Percentiles rank a stretch among this genome's conserved stretches.
Evolutionary conservation across 495 filamentous ascomycete species (phyloP).

Genomic region (Letharia columbiana): DNA sequence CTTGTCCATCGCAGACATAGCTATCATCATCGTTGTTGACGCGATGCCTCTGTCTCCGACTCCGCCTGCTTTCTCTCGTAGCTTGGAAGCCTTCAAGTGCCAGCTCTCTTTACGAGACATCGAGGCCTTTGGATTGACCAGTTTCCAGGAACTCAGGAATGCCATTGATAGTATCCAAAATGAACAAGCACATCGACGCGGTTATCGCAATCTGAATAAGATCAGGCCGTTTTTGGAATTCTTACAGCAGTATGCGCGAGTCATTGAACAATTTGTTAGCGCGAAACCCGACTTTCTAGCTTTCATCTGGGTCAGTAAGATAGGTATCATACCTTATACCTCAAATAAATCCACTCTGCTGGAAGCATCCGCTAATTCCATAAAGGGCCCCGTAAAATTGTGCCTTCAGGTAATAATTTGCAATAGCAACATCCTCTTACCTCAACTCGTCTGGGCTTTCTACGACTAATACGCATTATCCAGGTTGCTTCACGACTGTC

Average conservation of each 20-base stretch:
- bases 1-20: neutral
- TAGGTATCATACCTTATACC: too few species aligned
- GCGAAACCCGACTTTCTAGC: conserved; percentile 28
- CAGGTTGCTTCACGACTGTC: conserved; percentile 20
- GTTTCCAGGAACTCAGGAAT: conserved; percentile 26
- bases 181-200: conserved; percentile 29
- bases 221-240: conserved; percentile 28
- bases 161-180: conserved; percentile 32
- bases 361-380: neutral
- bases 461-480: neutral
- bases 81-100: conserved; percentile 28
- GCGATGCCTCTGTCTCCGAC: neutral
- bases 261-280: conserved; percentile 32
- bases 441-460: too few species aligned
- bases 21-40: neutral
- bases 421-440: neutral
- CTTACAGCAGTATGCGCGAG: conserved; percentile 28
- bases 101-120: conserved; percentile 24
- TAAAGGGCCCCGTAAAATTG: conserved; percentile 21
- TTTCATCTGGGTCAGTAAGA: conserved; percentile 26
- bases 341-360: neutral
- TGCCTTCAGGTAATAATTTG: conserved; percentile 20
- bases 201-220: conserved; percentile 28
- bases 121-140: conserved; percentile 26
- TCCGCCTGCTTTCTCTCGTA: conserved; percentile 9